Evolutionary conservation across 2,329 filamentous ascomycete genomes (phyloP).

Genomic region (Zymoseptoria ardabiliae): DNA sequence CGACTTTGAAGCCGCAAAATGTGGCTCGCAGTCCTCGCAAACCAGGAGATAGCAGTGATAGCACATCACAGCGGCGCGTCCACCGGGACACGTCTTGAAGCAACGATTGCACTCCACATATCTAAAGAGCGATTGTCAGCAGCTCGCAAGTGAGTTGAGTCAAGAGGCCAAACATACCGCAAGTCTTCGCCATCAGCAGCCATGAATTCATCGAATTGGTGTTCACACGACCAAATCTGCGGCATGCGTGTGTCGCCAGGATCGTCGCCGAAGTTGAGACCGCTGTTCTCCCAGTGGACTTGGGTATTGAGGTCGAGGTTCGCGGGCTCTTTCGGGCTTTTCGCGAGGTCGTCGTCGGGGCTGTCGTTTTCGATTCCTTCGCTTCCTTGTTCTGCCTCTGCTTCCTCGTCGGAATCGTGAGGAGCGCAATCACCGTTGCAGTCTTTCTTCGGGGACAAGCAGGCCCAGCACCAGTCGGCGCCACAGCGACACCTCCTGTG

Average conservation of each 20-base stretch:
- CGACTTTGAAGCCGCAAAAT: too few relatives aligned
- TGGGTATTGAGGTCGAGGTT: conserved; percentile 32
- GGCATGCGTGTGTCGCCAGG: conserved; percentile 22
- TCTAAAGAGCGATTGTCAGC: not conserved
- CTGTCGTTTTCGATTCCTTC: too few relatives aligned
- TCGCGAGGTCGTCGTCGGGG: too few relatives aligned
- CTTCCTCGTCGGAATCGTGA: too few relatives aligned
- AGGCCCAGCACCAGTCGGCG: conserved; percentile 45
- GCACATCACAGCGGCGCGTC: not conserved
- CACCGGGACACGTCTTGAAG: not conserved
- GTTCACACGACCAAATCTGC: conserved; percentile 23
- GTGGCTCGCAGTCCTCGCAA: not conserved
- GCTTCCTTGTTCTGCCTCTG: too few relatives aligned
- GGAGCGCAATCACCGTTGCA: conserved; percentile 19
- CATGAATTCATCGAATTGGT: conserved; percentile 12
- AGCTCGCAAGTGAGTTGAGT: too few relatives aligned
- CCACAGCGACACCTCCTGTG: conserved; percentile 39
- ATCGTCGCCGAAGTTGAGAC: conserved; percentile 32
- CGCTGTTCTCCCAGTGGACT: conserved; percentile 26
- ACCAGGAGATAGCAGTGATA: not conserved
- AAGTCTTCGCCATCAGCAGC: conserved; percentile 6
- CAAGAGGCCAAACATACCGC: conserved; percentile 10
- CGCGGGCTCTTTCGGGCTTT: conserved; percentile 1
- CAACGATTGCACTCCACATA: not conserved
- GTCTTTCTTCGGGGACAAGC: conserved; percentile 29